Evolutionary conservation across 2,329 filamentous ascomycete species (phyloP).

Genomic region (Alternaria atra): DNA sequence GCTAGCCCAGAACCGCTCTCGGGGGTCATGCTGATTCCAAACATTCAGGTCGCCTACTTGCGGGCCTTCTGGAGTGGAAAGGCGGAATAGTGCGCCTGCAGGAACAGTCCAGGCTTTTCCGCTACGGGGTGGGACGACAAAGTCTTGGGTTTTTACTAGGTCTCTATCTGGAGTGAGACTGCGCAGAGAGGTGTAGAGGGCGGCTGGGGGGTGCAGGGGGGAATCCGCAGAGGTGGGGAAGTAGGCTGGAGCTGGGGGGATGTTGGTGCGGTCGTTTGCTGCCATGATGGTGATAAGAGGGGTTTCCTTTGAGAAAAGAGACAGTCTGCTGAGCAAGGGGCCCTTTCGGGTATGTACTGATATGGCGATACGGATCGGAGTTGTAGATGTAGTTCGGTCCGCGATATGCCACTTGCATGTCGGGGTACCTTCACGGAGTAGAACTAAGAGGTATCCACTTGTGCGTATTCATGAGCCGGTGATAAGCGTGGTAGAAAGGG

Average conservation of each 20-base stretch:
- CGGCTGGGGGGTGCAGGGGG: slow-evolving; percentile 44
- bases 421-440: background rate
- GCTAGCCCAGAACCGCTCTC: slow-evolving; percentile 83
- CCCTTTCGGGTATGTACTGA: background rate
- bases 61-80: slow-evolving; percentile 78
- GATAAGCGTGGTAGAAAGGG: slow-evolving; percentile 8
- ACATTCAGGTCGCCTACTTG: slow-evolving; percentile 85
- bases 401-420: background rate
- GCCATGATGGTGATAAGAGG: slow-evolving; percentile 7
- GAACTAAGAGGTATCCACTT: slow-evolving; percentile 1
- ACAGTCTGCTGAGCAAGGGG: background rate
- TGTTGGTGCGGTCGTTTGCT: slow-evolving; percentile 11
- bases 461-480: slow-evolving; percentile 6
- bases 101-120: slow-evolving; percentile 77
- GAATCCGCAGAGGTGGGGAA: slow-evolving; percentile 44
- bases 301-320: background rate
- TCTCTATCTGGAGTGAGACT: slow-evolving; percentile 9
- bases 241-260: slow-evolving; percentile 46
- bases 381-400: background rate
- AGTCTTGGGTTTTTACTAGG: slow-evolving; percentile 23
- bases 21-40: slow-evolving; percentile 78
- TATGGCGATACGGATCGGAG: background rate
- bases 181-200: slow-evolving; percentile 40
- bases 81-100: slow-evolving; percentile 72
- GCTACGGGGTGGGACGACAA: slow-evolving; percentile 74